phyloP scores from a whole-genome alignment of 2,329 filamentous ascomycete genomes.

The Colletotrichum lentis region DNA sequence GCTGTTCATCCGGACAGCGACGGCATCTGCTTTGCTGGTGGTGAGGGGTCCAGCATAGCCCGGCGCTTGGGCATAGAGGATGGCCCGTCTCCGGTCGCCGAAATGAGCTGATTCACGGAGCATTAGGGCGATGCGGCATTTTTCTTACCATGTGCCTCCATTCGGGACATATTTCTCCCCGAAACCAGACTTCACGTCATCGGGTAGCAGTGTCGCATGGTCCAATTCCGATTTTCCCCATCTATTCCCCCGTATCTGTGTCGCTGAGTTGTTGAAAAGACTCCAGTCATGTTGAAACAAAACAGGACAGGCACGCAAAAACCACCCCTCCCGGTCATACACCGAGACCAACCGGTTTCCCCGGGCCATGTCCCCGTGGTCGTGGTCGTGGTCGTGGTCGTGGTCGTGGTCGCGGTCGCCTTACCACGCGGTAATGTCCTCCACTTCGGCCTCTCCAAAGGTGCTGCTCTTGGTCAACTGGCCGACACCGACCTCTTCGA shows the following conservation, averaged over 20 bases:
- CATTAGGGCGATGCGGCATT: not conserved
- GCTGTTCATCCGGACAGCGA: not conserved
- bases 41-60: too few relatives aligned
- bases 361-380: not conserved
- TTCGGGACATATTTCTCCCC: not conserved
- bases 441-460: conserved; percentile 94
- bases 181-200: not conserved
- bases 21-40: not conserved
- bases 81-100: not conserved
- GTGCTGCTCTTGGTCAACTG: conserved; percentile 84
- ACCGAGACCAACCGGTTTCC: not conserved
- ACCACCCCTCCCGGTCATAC: too few relatives aligned
- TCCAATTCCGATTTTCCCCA: not conserved
- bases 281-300: conserved; percentile 32
- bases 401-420: conserved; percentile 37
- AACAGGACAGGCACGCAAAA: not conserved
- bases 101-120: not conserved
- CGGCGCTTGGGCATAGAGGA: not conserved
- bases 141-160: conserved; percentile 1
- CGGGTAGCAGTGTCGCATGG: not conserved
- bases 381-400: not conserved
- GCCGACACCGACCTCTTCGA: conserved; percentile 61
- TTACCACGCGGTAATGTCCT: conserved; percentile 95
- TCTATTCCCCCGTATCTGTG: conserved; percentile 18
- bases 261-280: conserved; percentile 36